phyloP scores from a whole-genome alignment of 179 eudicot species.

The Silene noctiflora region DNA sequence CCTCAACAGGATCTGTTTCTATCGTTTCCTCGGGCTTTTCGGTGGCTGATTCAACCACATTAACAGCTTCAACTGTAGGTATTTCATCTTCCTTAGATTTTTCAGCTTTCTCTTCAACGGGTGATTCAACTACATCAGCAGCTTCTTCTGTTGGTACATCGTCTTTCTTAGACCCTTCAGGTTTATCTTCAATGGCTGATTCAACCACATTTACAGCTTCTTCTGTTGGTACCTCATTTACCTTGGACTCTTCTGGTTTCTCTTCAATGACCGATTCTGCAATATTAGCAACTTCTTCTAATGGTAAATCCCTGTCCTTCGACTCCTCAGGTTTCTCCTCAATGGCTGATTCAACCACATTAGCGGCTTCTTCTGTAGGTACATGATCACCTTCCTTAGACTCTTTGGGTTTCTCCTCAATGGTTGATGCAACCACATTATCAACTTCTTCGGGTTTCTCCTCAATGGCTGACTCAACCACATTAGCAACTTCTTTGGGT shows the following conservation, averaged over 20 bases:
- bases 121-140: slow-evolving; percentile 14
- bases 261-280: slow-evolving; percentile 2
- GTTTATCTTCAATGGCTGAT: slow-evolving; percentile 11
- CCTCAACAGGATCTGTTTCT: slow-evolving; percentile 11
- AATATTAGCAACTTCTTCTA: not conserved
- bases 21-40: slow-evolving; percentile 15
- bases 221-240: not conserved
- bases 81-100: slow-evolving; percentile 14
- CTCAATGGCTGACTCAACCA: not conserved
- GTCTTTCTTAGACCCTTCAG: slow-evolving; percentile 21
- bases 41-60: slow-evolving; percentile 10
- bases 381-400: slow-evolving; percentile 27
- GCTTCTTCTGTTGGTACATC: slow-evolving; percentile 23
- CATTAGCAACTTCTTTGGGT: not conserved
- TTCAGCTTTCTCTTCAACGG: slow-evolving; percentile 2
- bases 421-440: not conserved
- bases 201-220: not conserved
- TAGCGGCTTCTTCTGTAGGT: slow-evolving; percentile 16
- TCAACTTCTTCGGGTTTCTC: not conserved
- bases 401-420: slow-evolving; percentile 6
- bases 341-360: slow-evolving; percentile 10
- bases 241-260: slow-evolving; percentile 11
- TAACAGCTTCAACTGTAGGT: slow-evolving; percentile 8
- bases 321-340: slow-evolving; percentile 14
- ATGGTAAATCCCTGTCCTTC: not conserved